Evolutionary conservation across 495 filamentous ascomycete species (phyloP).

Genomic region (Talaromyces liani): DNA sequence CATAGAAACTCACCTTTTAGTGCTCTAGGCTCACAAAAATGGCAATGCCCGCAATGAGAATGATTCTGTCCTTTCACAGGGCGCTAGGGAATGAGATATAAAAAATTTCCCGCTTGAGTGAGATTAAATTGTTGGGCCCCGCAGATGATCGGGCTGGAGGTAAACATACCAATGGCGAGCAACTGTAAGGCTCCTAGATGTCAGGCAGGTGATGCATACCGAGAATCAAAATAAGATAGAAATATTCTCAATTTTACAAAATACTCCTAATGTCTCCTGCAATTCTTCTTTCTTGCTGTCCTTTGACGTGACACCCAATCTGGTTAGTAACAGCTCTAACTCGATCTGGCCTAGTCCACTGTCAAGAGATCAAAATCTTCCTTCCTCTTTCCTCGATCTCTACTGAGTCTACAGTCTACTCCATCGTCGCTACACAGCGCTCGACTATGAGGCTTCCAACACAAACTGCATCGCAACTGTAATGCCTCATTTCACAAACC

Average conservation of each 20-base stretch:
- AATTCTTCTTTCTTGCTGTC: neutral
- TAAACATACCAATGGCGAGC: neutral
- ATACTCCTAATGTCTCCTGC: neutral
- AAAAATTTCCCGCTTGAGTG: constrained; percentile 5
- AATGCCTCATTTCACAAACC: neutral
- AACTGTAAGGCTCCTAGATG: no score
- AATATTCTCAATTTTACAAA: neutral
- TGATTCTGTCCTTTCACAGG: neutral
- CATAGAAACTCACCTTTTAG: neutral
- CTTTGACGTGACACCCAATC: neutral
- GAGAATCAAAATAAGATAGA: neutral
- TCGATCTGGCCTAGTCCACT: neutral
- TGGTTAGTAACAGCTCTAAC: neutral
- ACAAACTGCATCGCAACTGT: neutral
- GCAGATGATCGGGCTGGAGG: neutral
- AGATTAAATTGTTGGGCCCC: constrained; percentile 1
- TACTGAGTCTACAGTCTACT: no score
- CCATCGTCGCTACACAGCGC: neutral
- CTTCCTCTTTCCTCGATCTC: neutral
- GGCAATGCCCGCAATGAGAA: constrained; percentile 1
- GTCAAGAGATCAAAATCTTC: neutral
- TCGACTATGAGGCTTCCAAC: neutral
- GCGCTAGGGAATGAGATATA: neutral
- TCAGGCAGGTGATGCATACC: no score
- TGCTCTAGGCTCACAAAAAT: neutral